Evolutionary conservation across 164 flowering plant species (phyloP).

Genomic region (Aristolochia californica): DNA sequence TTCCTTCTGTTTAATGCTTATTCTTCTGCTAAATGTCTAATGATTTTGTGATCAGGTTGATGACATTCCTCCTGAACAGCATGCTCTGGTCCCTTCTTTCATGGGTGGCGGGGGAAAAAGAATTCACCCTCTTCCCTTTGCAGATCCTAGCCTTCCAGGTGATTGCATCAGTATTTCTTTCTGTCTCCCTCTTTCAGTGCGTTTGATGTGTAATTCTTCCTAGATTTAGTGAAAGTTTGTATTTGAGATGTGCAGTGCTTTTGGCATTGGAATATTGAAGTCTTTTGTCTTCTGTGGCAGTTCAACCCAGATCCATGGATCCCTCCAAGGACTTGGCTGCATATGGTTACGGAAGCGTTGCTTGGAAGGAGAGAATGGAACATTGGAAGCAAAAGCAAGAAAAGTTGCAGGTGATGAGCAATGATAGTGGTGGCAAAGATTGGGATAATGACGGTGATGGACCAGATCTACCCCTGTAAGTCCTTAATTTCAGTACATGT

Average conservation of each 20-base stretch:
- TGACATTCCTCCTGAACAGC: conserved; percentile 45
- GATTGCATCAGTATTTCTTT: background rate
- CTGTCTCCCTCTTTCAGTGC: background rate
- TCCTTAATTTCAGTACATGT: too few species aligned
- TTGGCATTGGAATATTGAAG: background rate
- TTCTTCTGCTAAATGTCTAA: background rate
- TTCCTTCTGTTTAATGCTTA: background rate
- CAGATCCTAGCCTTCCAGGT: conserved; percentile 38
- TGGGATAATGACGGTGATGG: conserved; percentile 40
- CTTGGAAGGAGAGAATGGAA: conserved; percentile 68
- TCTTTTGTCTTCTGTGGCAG: conserved; percentile 16
- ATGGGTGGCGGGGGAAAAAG: conserved; percentile 39
- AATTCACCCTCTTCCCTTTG: conserved; percentile 43
- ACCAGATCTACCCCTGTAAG: conserved; percentile 57
- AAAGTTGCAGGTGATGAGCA: conserved; percentile 35
- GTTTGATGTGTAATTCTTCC: background rate
- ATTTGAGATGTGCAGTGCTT: background rate
- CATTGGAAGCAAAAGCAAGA: conserved; percentile 54
- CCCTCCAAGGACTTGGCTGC: conserved; percentile 67
- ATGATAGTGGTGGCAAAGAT: conserved; percentile 37
- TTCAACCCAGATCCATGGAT: conserved; percentile 61
- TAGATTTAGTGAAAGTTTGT: background rate
- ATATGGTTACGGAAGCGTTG: conserved; percentile 66
- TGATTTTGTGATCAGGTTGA: conserved; percentile 24
- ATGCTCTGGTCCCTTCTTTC: conserved; percentile 43